Base-by-base conservation (phyloP, 2,329 filamentous ascomycete genomes). In the Tolypocladium sp. region DNA sequence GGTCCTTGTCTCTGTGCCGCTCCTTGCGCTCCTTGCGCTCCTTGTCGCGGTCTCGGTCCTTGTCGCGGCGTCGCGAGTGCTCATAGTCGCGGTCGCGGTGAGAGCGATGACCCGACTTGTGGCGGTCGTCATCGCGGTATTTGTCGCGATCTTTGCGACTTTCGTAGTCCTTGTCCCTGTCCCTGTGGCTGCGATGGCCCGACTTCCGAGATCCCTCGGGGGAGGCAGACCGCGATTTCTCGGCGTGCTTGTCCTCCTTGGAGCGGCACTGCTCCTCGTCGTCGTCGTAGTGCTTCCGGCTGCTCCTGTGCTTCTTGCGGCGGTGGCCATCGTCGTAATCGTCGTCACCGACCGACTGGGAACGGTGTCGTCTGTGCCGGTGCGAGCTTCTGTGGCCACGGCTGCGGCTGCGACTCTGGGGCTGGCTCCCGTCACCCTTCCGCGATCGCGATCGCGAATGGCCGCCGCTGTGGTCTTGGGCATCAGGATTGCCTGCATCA, bases 191-290 rank as follows among this genome's bases (percentile, higher is more conserved):
- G 62, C 84, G 83, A 65, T 86, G 83, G 55, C 79, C 78, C 8
- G 82, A 80, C 58, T 80, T 74, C 63, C 80, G 83, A 42, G 79
- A 79, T 12, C 81, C 79, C 15, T 84, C 82, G 1, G 82, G 82
- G 2, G 89, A 91, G 6, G 80, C 79, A 6, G 88, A 90, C 59
- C 87, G 80, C 0, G 86, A 85, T 56, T 82, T 80, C 55, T 85
- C 81, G 15, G 76, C 74, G 64, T 78, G 67, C 63, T 77, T 76
- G 55, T 78, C 74, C 63, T 74, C 70, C 59, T 63, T 71, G 51
- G 73, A 64, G 42, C 71, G 71, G 46, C 70, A 67, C n/a, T 67
- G 56, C 62, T 81, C 76, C 56, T 78, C 76, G 22, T 81, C 80
- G 55, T 81, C 78, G 20, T 75, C 74, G 64, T 74, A 65, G 59